phyloP scores from a whole-genome alignment of 768 basidiomycete species.

The Trametes sanguinea region DNA sequence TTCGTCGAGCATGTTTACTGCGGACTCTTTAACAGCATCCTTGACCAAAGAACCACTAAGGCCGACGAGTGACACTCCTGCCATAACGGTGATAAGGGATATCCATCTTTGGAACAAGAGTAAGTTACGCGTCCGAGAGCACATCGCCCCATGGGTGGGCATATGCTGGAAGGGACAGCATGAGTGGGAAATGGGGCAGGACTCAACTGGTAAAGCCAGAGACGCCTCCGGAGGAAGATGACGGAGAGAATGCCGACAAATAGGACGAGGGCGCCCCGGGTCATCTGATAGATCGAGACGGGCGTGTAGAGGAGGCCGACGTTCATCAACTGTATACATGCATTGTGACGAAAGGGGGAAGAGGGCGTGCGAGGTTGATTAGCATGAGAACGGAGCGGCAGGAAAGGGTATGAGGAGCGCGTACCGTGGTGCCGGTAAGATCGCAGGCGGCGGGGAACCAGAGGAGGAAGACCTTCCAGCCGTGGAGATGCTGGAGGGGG shows the following conservation, averaged over 20 bases:
- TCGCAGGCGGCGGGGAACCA: constrained; percentile 91
- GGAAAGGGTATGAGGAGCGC: constrained; percentile 30
- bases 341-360: constrained; percentile 19
- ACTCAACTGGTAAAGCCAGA: constrained; percentile 84
- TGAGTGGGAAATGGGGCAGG: constrained; percentile 17
- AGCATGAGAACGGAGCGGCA: constrained; percentile 14
- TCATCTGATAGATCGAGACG: constrained; percentile 98
- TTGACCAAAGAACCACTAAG: constrained; percentile 88
- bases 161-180: constrained; percentile 17
- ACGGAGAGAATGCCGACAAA: constrained; percentile 93
- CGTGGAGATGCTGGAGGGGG: constrained; percentile 48
- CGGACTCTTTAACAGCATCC: constrained; percentile 57
- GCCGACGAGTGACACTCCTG: constrained; percentile 82
- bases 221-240: constrained; percentile 81
- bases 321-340: constrained; percentile 73
- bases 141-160: background rate
- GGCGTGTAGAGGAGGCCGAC: constrained; percentile 94
- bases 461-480: constrained; percentile 72
- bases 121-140: constrained; percentile 4
- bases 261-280: constrained; percentile 86
- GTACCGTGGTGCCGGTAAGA: constrained; percentile 86
- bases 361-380: background rate
- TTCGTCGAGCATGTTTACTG: constrained; percentile 33
- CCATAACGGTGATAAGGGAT: constrained; percentile 86
- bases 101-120: constrained; percentile 65